Conservation (phyloP, 805 yeast genomes). For the Jamesozyma lodderae region DNA sequence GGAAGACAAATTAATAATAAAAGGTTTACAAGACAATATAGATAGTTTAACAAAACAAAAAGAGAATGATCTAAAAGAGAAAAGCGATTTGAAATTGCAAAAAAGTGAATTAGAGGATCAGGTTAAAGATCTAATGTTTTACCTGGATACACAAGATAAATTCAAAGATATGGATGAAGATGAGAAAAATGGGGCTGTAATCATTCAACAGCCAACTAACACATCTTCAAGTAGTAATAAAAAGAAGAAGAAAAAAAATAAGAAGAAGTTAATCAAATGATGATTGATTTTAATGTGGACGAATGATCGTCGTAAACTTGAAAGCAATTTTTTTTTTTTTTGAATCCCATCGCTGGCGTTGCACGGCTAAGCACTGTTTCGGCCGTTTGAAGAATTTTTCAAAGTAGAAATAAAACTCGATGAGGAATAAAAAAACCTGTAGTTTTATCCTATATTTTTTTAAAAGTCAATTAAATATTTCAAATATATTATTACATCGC, state of each 20-base stretch:
- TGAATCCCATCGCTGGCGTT: too few species aligned
- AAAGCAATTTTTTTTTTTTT: too few species aligned
- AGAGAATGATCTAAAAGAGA: conserved; percentile 28
- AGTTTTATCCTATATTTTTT: too few species aligned
- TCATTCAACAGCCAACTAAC: conserved; percentile 29
- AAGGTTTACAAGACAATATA: conserved; percentile 41
- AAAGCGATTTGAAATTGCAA: conserved; percentile 30
- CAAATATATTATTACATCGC: too few species aligned
- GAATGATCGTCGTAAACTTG: too few species aligned
- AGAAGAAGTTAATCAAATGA: too few species aligned
- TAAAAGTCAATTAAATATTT: too few species aligned
- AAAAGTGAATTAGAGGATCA: conserved; percentile 51
- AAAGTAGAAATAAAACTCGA: too few species aligned
- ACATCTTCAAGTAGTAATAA: conserved; percentile 1
- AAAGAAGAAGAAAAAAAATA: conserved; percentile 16
- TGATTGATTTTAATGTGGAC: too few species aligned
- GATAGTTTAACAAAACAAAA: conserved; percentile 35
- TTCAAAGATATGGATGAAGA: conserved; percentile 64
- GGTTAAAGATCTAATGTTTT: conserved; percentile 72
- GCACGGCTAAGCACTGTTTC: too few species aligned
- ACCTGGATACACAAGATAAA: conserved; percentile 61
- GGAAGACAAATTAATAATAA: conserved; percentile 30
- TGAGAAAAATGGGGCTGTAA: conserved; percentile 59
- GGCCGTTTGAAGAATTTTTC: too few species aligned
- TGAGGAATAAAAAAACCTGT: too few species aligned